phyloP scores from a whole-genome alignment of 345 rosid species.

The Erodium maritimum region DNA sequence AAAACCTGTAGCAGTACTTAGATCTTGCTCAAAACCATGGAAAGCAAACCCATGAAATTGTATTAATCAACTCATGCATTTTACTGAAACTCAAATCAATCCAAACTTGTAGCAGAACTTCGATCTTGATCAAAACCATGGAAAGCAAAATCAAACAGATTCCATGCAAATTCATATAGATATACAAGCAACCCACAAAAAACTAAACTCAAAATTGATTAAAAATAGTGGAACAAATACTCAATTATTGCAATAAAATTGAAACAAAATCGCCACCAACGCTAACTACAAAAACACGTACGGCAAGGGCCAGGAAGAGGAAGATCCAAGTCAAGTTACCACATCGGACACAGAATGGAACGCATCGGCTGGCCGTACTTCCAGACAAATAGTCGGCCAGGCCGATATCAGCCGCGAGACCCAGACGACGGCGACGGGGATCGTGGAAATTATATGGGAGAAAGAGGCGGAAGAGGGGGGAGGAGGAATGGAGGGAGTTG shows the following conservation, averaged over 20 bases:
- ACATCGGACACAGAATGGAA: constrained; percentile 62
- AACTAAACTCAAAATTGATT: not conserved
- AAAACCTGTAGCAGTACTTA: too few relatives aligned
- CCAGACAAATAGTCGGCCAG: constrained; percentile 61
- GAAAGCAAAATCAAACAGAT: too few relatives aligned
- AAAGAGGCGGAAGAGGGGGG: too few relatives aligned
- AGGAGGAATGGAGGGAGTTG: too few relatives aligned
- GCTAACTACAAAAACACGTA: not conserved
- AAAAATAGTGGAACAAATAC: not conserved
- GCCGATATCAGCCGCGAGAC: constrained; percentile 49
- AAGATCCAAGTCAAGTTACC: constrained; percentile 18
- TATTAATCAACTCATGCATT: too few relatives aligned
- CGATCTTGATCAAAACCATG: too few relatives aligned
- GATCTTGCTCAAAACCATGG: too few relatives aligned
- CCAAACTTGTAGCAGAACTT: too few relatives aligned
- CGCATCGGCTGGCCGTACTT: constrained; percentile 66
- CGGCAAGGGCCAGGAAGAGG: too few relatives aligned
- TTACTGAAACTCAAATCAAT: too few relatives aligned
- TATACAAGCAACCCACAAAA: not conserved
- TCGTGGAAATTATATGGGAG: constrained; percentile 32
- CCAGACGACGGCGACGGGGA: constrained; percentile 29
- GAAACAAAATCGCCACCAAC: not conserved
- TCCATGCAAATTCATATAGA: too few relatives aligned
- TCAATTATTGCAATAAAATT: not conserved
- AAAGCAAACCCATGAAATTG: too few relatives aligned